Percentiles rank a stretch among this genome's conserved stretches.
These are phyloP conservation scores for Fusarium sp. DNA, from an alignment of 2,329 filamentous ascomycete genomes.

Conservation along the genomic window DNA sequence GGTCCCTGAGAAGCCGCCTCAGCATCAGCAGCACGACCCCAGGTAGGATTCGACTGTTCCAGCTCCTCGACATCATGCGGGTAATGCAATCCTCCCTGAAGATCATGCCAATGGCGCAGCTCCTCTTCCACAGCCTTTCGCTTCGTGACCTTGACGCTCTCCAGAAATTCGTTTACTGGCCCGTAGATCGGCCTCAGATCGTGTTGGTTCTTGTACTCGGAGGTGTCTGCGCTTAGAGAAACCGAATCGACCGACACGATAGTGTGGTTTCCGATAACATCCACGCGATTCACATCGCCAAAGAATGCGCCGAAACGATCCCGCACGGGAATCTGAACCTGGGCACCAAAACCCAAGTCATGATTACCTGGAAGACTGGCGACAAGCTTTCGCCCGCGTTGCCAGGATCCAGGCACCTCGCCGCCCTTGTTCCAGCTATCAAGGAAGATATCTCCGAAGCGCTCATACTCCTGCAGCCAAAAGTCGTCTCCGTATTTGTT, in stretches of 20 bases:
- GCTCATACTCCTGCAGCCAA: constrained; percentile 85
- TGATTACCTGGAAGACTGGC: constrained; percentile 92
- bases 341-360: constrained; percentile 87
- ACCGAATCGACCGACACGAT: constrained; percentile 92
- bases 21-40: constrained; percentile 43
- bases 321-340: constrained; percentile 80
- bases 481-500: constrained; percentile 79
- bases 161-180: constrained; percentile 78
- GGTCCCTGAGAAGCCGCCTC: constrained; percentile 56
- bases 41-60: constrained; percentile 52
- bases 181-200: constrained; percentile 72
- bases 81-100: constrained; percentile 63
- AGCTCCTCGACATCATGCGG: constrained; percentile 67
- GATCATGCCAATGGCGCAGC: constrained; percentile 68
- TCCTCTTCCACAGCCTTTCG: constrained; percentile 73
- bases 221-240: constrained; percentile 77
- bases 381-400: constrained; percentile 77
- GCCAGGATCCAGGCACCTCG: constrained; percentile 61
- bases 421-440: constrained; percentile 69
- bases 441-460: constrained; percentile 88
- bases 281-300: constrained; percentile 87
- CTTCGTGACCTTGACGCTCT: constrained; percentile 69
- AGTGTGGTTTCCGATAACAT: constrained; percentile 92
- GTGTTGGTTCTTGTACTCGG: constrained; percentile 58
- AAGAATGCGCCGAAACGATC: constrained; percentile 88